A percentile compares a stretch with the other conserved stretches of the same genome.
These are phyloP conservation scores for Decorospora gaudefroyi DNA, from an alignment of 2,329 filamentous ascomycete species.

Conservation along the genomic window DNA sequence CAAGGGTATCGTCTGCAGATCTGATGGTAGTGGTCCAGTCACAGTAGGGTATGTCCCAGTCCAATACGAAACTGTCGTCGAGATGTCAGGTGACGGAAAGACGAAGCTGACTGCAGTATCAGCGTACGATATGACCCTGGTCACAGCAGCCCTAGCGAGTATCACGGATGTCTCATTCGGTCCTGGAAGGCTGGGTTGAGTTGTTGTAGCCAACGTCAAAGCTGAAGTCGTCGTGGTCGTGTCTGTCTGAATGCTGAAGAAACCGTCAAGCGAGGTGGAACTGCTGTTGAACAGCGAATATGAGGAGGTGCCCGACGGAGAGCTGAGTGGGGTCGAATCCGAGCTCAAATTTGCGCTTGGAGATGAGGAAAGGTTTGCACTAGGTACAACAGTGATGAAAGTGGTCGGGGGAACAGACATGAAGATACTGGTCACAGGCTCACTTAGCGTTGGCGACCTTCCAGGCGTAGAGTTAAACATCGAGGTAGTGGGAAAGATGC, in stretches of 20 bases:
- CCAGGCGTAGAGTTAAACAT: neutral
- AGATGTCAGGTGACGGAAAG: conserved; percentile 37
- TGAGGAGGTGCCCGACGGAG: no score
- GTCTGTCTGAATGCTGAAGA: conserved; percentile 11
- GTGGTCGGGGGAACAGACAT: neutral
- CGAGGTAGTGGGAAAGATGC: neutral
- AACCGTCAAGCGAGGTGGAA: neutral
- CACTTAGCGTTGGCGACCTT: no score
- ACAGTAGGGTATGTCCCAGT: conserved; percentile 37
- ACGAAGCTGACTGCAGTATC: conserved; percentile 32
- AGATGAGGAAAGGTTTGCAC: neutral
- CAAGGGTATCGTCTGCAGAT: conserved; percentile 24
- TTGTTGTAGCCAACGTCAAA: neutral
- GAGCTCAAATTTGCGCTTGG: neutral
- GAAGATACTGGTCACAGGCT: neutral
- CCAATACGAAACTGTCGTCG: conserved; percentile 43
- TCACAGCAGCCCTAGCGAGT: conserved; percentile 21
- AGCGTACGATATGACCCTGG: conserved; percentile 34
- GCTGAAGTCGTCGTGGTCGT: conserved; percentile 3
- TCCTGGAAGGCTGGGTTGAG: neutral
- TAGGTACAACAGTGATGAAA: neutral
- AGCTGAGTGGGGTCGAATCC: neutral
- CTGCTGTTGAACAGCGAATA: neutral
- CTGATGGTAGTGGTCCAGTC: conserved; percentile 31
- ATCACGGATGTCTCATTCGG: conserved; percentile 7